A percentile compares a stretch with the other conserved stretches of the same genome.
Evolutionary conservation across 2,329 filamentous ascomycete genomes (phyloP).

Genomic region (Neofusicoccum umdonicola): DNA sequence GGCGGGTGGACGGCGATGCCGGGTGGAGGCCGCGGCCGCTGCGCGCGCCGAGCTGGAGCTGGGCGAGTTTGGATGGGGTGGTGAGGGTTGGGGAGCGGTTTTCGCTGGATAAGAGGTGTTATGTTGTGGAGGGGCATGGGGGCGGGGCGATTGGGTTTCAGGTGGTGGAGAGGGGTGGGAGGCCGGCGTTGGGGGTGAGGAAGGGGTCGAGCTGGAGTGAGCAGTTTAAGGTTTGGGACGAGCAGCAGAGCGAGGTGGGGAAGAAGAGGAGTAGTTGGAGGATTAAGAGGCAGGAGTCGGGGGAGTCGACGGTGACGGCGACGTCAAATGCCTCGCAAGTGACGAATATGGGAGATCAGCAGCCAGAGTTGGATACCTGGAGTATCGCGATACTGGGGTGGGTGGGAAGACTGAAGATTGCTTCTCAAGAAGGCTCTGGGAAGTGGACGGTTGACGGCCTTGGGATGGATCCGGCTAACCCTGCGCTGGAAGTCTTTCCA

Average conservation of each 20-base stretch:
- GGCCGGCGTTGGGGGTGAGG: too few relatives aligned
- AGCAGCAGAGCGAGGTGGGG: too few relatives aligned
- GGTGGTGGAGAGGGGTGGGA: too few relatives aligned
- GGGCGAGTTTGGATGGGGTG: not conserved
- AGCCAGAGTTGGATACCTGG: not conserved
- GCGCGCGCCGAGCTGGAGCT: not conserved
- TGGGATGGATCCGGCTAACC: not conserved
- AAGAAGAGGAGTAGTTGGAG: too few relatives aligned
- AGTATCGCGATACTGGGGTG: not conserved
- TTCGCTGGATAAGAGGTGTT: too few relatives aligned
- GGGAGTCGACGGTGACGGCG: not conserved
- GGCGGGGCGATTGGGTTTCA: too few relatives aligned
- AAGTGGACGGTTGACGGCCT: not conserved
- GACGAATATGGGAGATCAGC: not conserved
- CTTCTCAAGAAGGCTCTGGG: not conserved
- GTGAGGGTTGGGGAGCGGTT: not conserved
- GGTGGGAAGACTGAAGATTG: not conserved
- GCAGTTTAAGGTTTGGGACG: too few relatives aligned
- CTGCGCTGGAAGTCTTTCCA: not conserved
- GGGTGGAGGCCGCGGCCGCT: too few relatives aligned
- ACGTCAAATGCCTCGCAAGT: not conserved
- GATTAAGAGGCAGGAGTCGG: not conserved
- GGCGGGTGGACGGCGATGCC: slow-evolving; percentile 20
- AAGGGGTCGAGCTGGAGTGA: too few relatives aligned
- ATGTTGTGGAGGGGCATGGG: too few relatives aligned